Base-by-base conservation (phyloP, 2,329 filamentous ascomycete genomes). In the Fusarium sp. region DNA sequence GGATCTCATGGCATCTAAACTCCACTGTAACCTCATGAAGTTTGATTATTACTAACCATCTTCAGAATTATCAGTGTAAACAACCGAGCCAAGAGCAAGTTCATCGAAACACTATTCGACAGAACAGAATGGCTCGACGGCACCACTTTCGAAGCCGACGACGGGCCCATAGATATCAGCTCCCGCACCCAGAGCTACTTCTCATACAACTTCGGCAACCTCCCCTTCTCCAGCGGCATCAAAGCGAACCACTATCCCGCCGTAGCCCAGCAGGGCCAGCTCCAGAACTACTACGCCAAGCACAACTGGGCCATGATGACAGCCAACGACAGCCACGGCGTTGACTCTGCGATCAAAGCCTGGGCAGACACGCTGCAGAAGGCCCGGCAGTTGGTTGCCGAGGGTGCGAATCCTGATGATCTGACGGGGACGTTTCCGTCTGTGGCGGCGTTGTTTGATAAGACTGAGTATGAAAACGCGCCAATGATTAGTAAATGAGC, bases 221-320 rank as follows among this genome's bases (percentile, higher is more conserved):
- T 67, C 1, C 64, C 64, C 1, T 67, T 67, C 32, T 67, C 63
- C 1, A 67, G 58, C 10, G 40, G 63, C 3, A 67, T 67, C 30
- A 67, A 67, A 23, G 52, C 63, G 19, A 67, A 67, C 15, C 64
- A 67, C 41, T 67, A 67, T 23, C 63, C 63, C 3, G 19, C 48
- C 2, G 40, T 37, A 11, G 58, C 64, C 3, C 65, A 67, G 11
- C 50, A 40, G 4, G 32, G 46, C 1, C 63, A 67, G 3, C 11
- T 67, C 0, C 45, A 55, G 7, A 67, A 64, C 13, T 67, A 67
- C 41, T 60, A 64, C 13, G 49, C 63, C 20, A 49, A 50, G 27
- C 48, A 67, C 5, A 67, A 49, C 22, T 60, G 58, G 65, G 27
- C 53, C 2, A 67, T 67, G 63, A 64, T 67, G 64, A 64, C 58